Conservation (phyloP, 306 rosid species). For the Begonia fuchsioides region DNA sequence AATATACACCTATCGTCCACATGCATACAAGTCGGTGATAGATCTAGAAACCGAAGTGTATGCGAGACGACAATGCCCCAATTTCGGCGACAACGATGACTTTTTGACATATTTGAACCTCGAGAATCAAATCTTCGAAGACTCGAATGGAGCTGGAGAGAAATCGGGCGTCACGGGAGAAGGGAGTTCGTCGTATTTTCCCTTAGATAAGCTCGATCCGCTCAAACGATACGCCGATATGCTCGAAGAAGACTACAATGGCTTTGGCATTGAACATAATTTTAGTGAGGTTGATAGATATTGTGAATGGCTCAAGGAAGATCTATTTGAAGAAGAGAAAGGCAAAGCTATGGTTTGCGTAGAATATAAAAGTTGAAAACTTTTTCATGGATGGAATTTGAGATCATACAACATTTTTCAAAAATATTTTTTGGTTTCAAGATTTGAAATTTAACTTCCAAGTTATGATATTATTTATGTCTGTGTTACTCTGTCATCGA, state of each 20-base stretch:
- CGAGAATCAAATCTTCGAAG: not conserved
- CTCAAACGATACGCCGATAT: constrained; percentile 3
- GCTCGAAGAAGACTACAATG: constrained; percentile 3
- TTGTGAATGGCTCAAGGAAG: constrained; percentile 4
- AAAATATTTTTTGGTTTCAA: too few relatives aligned
- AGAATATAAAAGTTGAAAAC: too few relatives aligned
- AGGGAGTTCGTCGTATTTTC: not conserved
- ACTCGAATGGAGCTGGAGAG: too few relatives aligned
- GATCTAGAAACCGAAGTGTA: not conserved
- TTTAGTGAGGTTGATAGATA: constrained; percentile 3
- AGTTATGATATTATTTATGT: too few relatives aligned
- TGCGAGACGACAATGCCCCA: not conserved
- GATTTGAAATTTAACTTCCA: too few relatives aligned
- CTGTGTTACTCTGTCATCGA: too few relatives aligned
- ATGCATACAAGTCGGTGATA: too few relatives aligned
- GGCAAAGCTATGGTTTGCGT: too few relatives aligned
- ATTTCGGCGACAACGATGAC: not conserved
- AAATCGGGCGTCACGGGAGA: not conserved
- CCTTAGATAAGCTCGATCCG: not conserved
- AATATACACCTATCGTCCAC: not conserved
- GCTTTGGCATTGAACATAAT: constrained; percentile 4
- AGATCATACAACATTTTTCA: too few relatives aligned
- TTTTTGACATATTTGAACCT: not conserved
- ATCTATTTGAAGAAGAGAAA: too few relatives aligned
- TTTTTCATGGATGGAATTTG: too few relatives aligned